Percentiles rank a stretch among this genome's conserved stretches.
phyloP scores from a whole-genome alignment of 345 rosid species.

The Brassica nigra region DNA sequence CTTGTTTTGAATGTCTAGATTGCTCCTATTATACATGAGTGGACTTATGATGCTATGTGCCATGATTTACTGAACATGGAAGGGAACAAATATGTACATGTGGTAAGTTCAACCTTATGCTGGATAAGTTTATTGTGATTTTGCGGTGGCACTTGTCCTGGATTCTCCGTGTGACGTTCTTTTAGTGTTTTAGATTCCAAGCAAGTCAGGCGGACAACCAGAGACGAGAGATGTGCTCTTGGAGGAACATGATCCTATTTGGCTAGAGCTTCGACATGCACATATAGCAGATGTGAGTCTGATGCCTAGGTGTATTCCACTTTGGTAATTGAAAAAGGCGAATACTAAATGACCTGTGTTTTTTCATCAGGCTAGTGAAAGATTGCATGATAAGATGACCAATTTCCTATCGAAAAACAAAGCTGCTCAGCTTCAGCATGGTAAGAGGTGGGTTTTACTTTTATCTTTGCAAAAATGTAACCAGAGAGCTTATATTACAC shows the following conservation, averaged over 20 bases:
- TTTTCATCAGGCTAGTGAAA: slow-evolving; percentile 78
- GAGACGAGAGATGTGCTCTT: slow-evolving; percentile 95
- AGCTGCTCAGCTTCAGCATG: slow-evolving; percentile 97
- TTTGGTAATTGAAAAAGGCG: slow-evolving; percentile 7
- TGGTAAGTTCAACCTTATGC: slow-evolving; percentile 52
- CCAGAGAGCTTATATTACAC: neutral
- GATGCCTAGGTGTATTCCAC: slow-evolving; percentile 26
- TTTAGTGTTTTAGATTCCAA: slow-evolving; percentile 60
- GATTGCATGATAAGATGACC: slow-evolving; percentile 95
- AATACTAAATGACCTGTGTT: slow-evolving; percentile 35
- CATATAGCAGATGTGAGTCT: slow-evolving; percentile 89
- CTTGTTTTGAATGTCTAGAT: slow-evolving; percentile 56
- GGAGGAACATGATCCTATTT: slow-evolving; percentile 98
- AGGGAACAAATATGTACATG: slow-evolving; percentile 96
- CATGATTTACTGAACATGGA: slow-evolving; percentile 93
- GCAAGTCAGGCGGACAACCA: slow-evolving; percentile 75
- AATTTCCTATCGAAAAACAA: slow-evolving; percentile 87
- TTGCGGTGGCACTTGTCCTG: slow-evolving; percentile 34
- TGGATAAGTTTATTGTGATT: slow-evolving; percentile 17
- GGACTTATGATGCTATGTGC: slow-evolving; percentile 99
- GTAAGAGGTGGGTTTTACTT: slow-evolving; percentile 69
- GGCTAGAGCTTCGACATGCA: slow-evolving; percentile 98
- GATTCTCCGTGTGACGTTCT: slow-evolving; percentile 35
- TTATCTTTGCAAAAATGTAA: slow-evolving; percentile 5
- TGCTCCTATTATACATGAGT: slow-evolving; percentile 98